Evolutionary conservation across 2,329 filamentous ascomycete species (phyloP).

Genomic region (Emmonsia crescens): DNA sequence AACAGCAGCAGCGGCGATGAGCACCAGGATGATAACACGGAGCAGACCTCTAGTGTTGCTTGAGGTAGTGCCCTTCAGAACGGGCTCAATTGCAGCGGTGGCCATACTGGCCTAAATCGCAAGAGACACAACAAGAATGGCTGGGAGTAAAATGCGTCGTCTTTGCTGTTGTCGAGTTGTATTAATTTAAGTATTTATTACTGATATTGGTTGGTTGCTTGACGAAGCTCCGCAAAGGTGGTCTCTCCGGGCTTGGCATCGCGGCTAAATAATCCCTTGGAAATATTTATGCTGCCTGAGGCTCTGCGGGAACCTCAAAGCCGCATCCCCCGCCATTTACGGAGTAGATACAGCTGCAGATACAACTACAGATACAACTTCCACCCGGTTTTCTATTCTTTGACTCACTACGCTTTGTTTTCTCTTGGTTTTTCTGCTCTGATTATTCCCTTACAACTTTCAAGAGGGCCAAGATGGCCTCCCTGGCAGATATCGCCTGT

Average conservation of each 20-base stretch:
- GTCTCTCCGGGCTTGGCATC: conserved; percentile 33
- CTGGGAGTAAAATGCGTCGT: conserved; percentile 12
- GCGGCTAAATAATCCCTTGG: no score
- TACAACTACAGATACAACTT: neutral
- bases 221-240: conserved; percentile 33
- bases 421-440: neutral
- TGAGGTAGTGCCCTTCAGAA: conserved; percentile 68
- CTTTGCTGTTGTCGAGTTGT: conserved; percentile 6
- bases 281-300: neutral
- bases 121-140: conserved; percentile 22
- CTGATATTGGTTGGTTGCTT: neutral
- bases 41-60: conserved; percentile 76
- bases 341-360: no score
- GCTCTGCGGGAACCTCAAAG: conserved; percentile 12
- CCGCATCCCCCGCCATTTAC: neutral
- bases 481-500: conserved; percentile 18
- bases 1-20: conserved; percentile 85
- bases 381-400: neutral
- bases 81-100: conserved; percentile 38
- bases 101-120: conserved; percentile 14
- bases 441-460: no score
- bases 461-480: neutral
- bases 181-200: neutral
- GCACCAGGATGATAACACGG: conserved; percentile 75
- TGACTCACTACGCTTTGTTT: neutral